Conservation (phyloP, 2,329 filamentous ascomycete genomes). For the Monilinia polystroma region DNA sequence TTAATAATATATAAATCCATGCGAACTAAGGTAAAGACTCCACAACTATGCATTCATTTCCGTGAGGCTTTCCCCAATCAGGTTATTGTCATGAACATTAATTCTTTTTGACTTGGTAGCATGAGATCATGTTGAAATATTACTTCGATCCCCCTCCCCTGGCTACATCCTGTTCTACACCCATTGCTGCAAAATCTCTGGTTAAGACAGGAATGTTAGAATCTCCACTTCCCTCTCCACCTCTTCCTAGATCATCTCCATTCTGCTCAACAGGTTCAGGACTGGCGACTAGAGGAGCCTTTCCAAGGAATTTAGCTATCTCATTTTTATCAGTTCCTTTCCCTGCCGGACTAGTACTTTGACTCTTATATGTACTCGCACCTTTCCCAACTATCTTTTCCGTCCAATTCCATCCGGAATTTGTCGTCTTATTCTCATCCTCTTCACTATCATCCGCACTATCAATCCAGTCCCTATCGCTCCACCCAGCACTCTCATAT, state of each 20-base stretch:
- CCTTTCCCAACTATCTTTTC: constrained; percentile 54
- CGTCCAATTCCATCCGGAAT: constrained; percentile 52
- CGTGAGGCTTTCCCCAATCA: no score
- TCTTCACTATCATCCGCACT: constrained; percentile 47
- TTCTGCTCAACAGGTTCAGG: not conserved
- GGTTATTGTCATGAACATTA: not conserved
- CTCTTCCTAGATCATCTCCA: not conserved
- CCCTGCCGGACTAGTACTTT: not conserved
- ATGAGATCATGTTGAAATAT: constrained; percentile 6
- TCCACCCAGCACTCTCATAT: constrained; percentile 59
- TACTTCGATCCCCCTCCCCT: not conserved
- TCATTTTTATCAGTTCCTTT: constrained; percentile 6
- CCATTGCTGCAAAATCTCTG: constrained; percentile 7
- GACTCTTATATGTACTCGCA: constrained; percentile 1
- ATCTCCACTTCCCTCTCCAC: not conserved
- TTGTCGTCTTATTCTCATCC: constrained; percentile 23
- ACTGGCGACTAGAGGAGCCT: not conserved
- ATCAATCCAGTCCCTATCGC: constrained; percentile 62
- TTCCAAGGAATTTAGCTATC: constrained; percentile 4
- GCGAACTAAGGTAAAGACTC: not conserved
- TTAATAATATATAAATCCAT: not conserved
- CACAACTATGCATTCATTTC: constrained; percentile 6
- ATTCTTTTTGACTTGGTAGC: not conserved
- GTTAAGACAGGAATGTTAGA: not conserved
- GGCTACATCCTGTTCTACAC: not conserved